Base-by-base conservation (phyloP, 768 basidiomycete species). In the Russula sp. region DNA sequence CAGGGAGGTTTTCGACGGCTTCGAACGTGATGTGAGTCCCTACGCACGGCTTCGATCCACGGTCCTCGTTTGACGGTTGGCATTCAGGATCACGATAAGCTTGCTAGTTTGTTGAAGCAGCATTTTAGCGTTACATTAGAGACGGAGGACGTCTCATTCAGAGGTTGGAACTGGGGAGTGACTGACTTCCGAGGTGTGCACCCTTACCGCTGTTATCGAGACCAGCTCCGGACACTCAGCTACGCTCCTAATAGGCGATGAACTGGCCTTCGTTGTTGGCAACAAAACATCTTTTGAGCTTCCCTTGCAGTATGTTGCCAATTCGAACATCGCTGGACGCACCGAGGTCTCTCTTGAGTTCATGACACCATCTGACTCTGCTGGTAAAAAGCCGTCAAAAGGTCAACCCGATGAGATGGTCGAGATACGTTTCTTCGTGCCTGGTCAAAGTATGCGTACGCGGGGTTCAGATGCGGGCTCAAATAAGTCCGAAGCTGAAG, bases 271-370 rank as follows among this genome's bases (percentile, higher is more conserved):
- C 74, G 77, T 89, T 42, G 87, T 98, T 5, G 88, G 89, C 3
- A 91, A 90, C 58, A 90, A 87, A 74, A 86, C 87, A 1, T 80
- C 90, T 0, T 98, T 99, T 70, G 93, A 95, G 67, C 79, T 99
- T 7, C 94, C 97, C 5, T 78, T 98, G 38, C 76, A 80, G 38
- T 77, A 86, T 64, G 93, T 98, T 50, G 89, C 91, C 67, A 99
- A 99, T 74, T 97, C 97, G 49, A 98, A 98, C 75, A 98, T 98
- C 68, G 93, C 93, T 13, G 93, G 93, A 22, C 91, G 92, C 64
- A 95, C 93, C 10, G 97, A 99, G 72, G 97, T 99, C n/a, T 93
- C 97, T 0, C 84, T 99, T n/a, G 97, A 99, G 71, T 97, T 98
- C 70, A 77, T 83, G 34, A 75, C 78, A 54, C 75, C 80, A 22